Evolutionary conservation across 768 basidiomycete genomes (phyloP), one percentile per base, ranked within the genome.

Genomic region (Leccinum barrowsii): DNA sequence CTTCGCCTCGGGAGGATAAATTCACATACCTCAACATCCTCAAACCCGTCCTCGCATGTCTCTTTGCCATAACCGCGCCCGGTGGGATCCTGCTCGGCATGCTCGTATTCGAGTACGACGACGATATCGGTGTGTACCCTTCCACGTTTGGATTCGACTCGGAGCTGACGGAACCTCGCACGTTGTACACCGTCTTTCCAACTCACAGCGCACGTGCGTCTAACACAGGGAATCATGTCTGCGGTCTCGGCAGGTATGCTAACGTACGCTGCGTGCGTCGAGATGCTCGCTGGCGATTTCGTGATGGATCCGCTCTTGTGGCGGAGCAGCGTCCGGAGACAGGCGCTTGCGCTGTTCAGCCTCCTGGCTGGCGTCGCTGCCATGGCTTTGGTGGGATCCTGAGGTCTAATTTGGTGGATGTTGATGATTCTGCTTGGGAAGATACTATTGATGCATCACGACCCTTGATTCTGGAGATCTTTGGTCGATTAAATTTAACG

Each of bases 211-310:
- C 75, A 76, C n/a, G 75, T 86, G 69, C 73, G 76, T 37, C 77
- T 88, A 15, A 78, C 79, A 1, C 85, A 89, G 67, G 90, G 90
- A 21, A 66, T 92, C 47, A 85, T 92, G 86, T 86, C 85, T 7
- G 89, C 88, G n/a, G 77, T 91, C 32, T 90, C 87, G 0, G 88
- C 90, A 1, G 90, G 90, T 3, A 85, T 92, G 86, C 80, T 93
- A 51, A 90, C 87, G 48, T 92, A 92, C 65, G 90, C 87, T 0
- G 83, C 87, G 11, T 89, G 85, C 10, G 89, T 92, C 7, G 91
- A 92, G 78, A 92, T 93, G 87, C 82, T 93, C 53, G 90, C 89
- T 0, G 90, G 83, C 3, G 90, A 93, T 70, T 92, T 92, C 63
- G 87, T 92, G 46, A 87, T 88, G 73, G 87, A 90, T 40, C 83